Evolutionary conservation across 2,329 filamentous ascomycete genomes (phyloP).

Genomic region (Plectosphaerella cucumerina): DNA sequence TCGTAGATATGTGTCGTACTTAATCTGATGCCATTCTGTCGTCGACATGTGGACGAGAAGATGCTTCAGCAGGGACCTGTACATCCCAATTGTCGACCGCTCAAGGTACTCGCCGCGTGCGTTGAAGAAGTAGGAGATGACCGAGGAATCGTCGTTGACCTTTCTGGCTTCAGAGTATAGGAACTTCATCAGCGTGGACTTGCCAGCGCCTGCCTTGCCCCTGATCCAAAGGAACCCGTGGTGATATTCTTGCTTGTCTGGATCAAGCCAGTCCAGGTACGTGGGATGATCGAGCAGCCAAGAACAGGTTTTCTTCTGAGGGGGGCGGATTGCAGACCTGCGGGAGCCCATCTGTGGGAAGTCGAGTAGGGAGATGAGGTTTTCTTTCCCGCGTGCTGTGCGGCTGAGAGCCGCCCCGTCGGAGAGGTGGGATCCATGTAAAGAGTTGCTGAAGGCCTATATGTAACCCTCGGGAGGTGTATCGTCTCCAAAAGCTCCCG

Average conservation of each 20-base stretch:
- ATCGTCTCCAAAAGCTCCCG: conserved; percentile 3
- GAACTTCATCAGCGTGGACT: conserved; percentile 6
- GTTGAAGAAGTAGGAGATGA: conserved; percentile 10
- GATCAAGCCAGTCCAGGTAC: conserved; percentile 10
- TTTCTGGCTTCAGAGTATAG: not conserved
- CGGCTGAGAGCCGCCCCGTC: too few relatives aligned
- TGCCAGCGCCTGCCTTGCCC: conserved; percentile 2
- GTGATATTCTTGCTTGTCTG: accelerated
- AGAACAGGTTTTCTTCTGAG: conserved; percentile 12
- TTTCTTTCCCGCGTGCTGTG: too few relatives aligned
- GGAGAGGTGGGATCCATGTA: too few relatives aligned
- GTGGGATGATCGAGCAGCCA: conserved; percentile 11
- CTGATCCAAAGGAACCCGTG: conserved; percentile 3
- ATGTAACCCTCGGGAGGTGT: too few relatives aligned
- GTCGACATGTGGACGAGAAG: not conserved
- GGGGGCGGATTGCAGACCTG: conserved; percentile 5
- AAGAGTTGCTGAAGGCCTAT: too few relatives aligned
- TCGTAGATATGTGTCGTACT: too few relatives aligned
- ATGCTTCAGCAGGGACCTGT: conserved; percentile 4
- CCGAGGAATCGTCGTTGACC: not conserved
- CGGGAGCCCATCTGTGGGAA: conserved; percentile 13
- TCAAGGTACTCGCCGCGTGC: conserved; percentile 6
- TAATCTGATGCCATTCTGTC: too few relatives aligned
- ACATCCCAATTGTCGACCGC: conserved; percentile 6
- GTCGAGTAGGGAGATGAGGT: too few relatives aligned